A percentile compares a stretch with the other conserved stretches of the same genome.
phyloP scores from a whole-genome alignment of 495 filamentous ascomycete genomes.

The Tuber indicum region DNA sequence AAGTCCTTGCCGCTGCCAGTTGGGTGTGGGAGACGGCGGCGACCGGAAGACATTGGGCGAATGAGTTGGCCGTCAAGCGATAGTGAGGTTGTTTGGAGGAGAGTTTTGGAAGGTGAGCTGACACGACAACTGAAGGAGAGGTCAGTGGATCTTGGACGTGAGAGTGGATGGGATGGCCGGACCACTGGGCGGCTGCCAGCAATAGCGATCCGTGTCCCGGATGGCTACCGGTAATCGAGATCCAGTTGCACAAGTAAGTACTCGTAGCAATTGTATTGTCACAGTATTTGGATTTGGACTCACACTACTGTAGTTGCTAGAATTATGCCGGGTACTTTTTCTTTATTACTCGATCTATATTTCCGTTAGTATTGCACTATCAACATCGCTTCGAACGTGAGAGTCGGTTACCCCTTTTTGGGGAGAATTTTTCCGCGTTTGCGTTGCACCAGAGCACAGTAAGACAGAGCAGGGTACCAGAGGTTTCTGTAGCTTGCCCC shows the following conservation, averaged over 20 bases:
- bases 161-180: not conserved
- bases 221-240: not conserved
- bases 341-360: not conserved
- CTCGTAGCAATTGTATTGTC: not conserved
- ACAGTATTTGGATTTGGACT: not conserved
- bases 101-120: constrained; percentile 13
- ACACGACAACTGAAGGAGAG: constrained; percentile 24
- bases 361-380: not conserved
- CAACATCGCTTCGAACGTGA: not conserved
- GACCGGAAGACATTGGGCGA: constrained; percentile 27
- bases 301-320: not conserved
- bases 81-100: constrained; percentile 10
- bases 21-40: constrained; percentile 18
- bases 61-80: constrained; percentile 10
- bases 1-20: constrained; percentile 18
- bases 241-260: not conserved
- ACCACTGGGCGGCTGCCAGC: not conserved
- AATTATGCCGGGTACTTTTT: not conserved
- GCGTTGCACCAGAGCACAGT: not conserved
- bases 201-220: not conserved
- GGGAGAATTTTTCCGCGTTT: not conserved
- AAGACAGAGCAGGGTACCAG: not conserved
- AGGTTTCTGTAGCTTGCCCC: not conserved
- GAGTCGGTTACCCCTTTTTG: not conserved
- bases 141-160: not conserved